These are phyloP conservation scores for Alternaria sp. DNA, from an alignment of 2,329 filamentous ascomycete genomes.

Conservation along the genomic window DNA sequence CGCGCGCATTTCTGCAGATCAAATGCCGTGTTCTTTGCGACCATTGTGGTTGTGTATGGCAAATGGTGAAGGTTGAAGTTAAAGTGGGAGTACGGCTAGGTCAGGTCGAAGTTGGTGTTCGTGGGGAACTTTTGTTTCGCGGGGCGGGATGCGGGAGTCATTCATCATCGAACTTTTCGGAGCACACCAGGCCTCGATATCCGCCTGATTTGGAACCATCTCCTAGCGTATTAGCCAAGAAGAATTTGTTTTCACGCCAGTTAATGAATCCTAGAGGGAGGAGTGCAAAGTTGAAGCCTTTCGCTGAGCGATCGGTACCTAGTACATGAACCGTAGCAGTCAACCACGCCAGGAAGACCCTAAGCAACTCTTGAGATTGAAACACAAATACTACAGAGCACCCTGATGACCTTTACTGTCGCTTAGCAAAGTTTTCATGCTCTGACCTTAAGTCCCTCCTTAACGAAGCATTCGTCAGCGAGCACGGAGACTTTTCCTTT, in stretches of 20 bases:
- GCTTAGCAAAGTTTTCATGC: not conserved
- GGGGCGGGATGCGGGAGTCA: conserved; percentile 32
- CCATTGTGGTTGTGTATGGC: conserved; percentile 29
- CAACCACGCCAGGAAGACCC: not conserved
- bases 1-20: conserved; percentile 61
- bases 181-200: not conserved
- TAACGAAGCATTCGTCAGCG: not conserved
- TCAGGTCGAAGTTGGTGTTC: conserved; percentile 14
- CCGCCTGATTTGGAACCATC: not conserved
- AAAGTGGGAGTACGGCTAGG: not conserved
- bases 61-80: not conserved
- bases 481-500: no score
- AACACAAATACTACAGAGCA: not conserved
- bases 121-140: conserved; percentile 42
- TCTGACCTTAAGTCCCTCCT: not conserved
- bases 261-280: no score
- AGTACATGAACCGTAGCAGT: not conserved
- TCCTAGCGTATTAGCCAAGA: not conserved
- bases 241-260: not conserved
- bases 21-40: conserved; percentile 50
- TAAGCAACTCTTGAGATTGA: not conserved
- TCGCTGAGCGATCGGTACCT: not conserved
- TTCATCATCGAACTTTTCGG: not conserved
- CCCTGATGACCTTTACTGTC: not conserved
- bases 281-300: no score